Evolutionary conservation across 2,329 filamentous ascomycete genomes (phyloP), one percentile per base, ranked within the genome.

Genomic region (Lachnellula hyalina): DNA sequence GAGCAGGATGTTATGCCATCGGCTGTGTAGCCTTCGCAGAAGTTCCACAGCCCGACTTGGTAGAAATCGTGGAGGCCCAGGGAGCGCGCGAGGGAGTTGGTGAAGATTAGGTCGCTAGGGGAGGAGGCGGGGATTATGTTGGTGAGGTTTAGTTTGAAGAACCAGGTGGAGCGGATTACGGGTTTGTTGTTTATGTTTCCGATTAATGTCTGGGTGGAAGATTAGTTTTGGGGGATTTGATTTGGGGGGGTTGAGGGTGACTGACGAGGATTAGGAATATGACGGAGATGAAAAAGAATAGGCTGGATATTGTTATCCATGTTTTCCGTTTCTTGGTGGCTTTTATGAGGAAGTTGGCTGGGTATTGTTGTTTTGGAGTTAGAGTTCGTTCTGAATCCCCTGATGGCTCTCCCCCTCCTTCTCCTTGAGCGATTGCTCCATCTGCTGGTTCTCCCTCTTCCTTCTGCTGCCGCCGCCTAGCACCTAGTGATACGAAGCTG

Each of bases 21-120:
- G 63, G 81, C 78, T 53, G 82, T 76, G 71, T 92, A 95, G 19
- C 92, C 92, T 70, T 96, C 89, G 72, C 93, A 97, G 71, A 87
- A 96, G 56, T 85, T 87, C 93, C 93, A 97, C 41, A 96, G 74
- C 5, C 92, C 92, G 28, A 96, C 88, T 65, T 91, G 88, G 72
- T 96, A 96, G 73, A 96, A 96, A 72, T 96, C 93, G 70, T 96
- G 90, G 48, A 96, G 78, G 32, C 92, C 93, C 52, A 96, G 77
- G 21, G 87, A 89, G 50, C 89, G 85, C 4, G 91, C 90, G 61
- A 96, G 91, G 46, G 85, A 90, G 75, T 96, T 96, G 72, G 96
- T 87, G 46, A 96, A 78, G 0, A 88, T 87, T 54, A 96, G 86
- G 36, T 65, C 58, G 2, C 49, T 53, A 14, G 56, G 54, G 1